These are phyloP conservation scores for Zygoascus bituminiphila DNA, from an alignment of 805 yeast species.

Conservation along the genomic window DNA sequence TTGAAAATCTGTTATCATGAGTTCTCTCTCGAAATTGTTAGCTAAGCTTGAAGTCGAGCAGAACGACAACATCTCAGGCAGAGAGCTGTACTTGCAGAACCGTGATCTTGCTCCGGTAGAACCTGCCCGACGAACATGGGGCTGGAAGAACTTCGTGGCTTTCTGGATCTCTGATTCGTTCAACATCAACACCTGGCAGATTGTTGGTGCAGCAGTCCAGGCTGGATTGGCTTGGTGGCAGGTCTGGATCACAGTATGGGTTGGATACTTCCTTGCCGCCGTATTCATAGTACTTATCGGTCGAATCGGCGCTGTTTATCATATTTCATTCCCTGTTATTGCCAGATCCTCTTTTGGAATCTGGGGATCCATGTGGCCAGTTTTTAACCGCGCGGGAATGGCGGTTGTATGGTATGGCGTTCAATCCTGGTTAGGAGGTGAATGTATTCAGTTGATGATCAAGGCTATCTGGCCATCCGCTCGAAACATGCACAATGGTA, in stretches of 20 bases:
- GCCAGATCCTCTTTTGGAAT: slow-evolving; percentile 79
- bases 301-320: slow-evolving; percentile 73
- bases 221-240: slow-evolving; percentile 87
- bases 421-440: slow-evolving; percentile 78
- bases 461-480: slow-evolving; percentile 56
- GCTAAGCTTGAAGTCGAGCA: slow-evolving; percentile 24
- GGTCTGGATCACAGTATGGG: slow-evolving; percentile 81
- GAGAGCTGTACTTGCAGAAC: slow-evolving; percentile 63
- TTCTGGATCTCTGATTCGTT: slow-evolving; percentile 89
- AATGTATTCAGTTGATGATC: slow-evolving; percentile 72
- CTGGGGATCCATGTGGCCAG: slow-evolving; percentile 83
- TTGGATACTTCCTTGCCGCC: slow-evolving; percentile 69
- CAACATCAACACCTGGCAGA: slow-evolving; percentile 86
- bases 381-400: slow-evolving; percentile 80
- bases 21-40: background rate
- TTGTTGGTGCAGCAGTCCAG: slow-evolving; percentile 76
- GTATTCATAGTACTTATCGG: slow-evolving; percentile 62
- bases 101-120: slow-evolving; percentile 77
- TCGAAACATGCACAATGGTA: slow-evolving; percentile 37
- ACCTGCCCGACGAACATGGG: slow-evolving; percentile 67
- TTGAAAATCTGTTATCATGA: too few species aligned
- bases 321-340: slow-evolving; percentile 76
- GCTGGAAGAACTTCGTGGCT: slow-evolving; percentile 69
- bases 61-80: slow-evolving; percentile 38
- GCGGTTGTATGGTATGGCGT: slow-evolving; percentile 84